Evolutionary conservation across 148 eudicot genomes (phyloP).

Genomic region (Fagopyrum esculentum): DNA sequence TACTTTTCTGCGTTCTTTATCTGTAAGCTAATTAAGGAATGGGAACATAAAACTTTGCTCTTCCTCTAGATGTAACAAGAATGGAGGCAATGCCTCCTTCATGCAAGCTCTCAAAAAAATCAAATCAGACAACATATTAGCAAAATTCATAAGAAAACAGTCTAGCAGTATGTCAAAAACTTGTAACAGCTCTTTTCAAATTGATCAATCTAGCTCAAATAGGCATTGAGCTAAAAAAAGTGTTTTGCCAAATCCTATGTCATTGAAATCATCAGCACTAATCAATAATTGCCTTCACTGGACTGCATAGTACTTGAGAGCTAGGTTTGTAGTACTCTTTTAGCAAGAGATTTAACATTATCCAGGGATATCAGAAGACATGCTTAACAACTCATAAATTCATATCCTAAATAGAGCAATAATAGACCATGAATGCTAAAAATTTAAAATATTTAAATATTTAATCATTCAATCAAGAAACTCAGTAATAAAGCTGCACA

Average conservation of each 20-base stretch:
- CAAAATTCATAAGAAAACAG: neutral
- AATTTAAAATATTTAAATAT: no score
- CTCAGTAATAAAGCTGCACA: neutral
- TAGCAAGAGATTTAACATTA: neutral
- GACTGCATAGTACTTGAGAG: neutral
- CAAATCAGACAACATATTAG: neutral
- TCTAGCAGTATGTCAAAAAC: neutral
- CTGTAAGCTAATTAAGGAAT: constrained; percentile 59
- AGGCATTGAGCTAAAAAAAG: no score
- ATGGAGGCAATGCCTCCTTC: neutral
- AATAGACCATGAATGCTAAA: neutral
- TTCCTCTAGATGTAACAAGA: neutral
- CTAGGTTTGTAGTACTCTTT: neutral
- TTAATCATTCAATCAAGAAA: neutral
- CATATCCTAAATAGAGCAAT: neutral
- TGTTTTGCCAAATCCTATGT: no score
- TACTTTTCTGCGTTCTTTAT: constrained; percentile 87
- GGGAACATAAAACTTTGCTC: neutral
- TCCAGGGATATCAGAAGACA: neutral
- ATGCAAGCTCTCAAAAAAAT: neutral
- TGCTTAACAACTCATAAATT: neutral
- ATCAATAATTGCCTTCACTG: neutral
- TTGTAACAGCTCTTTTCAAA: no score
- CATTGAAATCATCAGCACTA: neutral
- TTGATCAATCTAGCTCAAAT: no score